Evolutionary conservation across 129 eudicot species (phyloP), one percentile per base, ranked within the genome.

Genomic region (Glebionis coronaria): DNA sequence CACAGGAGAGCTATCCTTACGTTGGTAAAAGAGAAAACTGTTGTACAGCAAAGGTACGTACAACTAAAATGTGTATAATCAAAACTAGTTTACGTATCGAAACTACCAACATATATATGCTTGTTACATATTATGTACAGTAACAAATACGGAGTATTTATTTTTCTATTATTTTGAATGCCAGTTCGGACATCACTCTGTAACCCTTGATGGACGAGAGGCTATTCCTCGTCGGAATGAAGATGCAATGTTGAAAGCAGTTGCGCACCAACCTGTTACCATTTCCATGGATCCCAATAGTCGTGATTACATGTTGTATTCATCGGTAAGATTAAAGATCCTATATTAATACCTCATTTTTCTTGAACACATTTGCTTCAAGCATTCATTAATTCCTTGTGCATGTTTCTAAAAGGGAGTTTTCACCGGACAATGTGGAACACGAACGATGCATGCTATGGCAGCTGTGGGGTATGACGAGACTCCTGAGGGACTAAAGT

Each of bases 1-100:
- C 88, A 44, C 92, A 87, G 79, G 65, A 70, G 9, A 70, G 55
- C 70, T 87, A 87, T 47, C 95, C 97, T 77, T 91, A 91, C 86
- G 67, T 4, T 15, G 88, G 80, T 31, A 52, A 53, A 66, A 82
- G 70, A 61, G 93, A 90, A 49, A 69, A 9, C 1, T 90, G 97
- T 58, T 80, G 84, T 58, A 19, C 20, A 16, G 13, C 23, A 5
- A 90, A 84, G 87, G 97, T 86, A 82, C 4, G 16, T 6, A 40
- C 62, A 56, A 56, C 38, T 19, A 16, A 53, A 18, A 20, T 3
- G 10, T 5, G 58, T 53, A 35, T 35, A 1, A 35, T 35, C 1
- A 35, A 8, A 35, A 6, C 9, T 6, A 6, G 42, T 35, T 10
- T 8, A 35, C 42, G 42, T 35, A 35, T 35, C 1, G 42, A 35